Conservation (phyloP, 2,329 filamentous ascomycete species). For the Pyricularia sp. region DNA sequence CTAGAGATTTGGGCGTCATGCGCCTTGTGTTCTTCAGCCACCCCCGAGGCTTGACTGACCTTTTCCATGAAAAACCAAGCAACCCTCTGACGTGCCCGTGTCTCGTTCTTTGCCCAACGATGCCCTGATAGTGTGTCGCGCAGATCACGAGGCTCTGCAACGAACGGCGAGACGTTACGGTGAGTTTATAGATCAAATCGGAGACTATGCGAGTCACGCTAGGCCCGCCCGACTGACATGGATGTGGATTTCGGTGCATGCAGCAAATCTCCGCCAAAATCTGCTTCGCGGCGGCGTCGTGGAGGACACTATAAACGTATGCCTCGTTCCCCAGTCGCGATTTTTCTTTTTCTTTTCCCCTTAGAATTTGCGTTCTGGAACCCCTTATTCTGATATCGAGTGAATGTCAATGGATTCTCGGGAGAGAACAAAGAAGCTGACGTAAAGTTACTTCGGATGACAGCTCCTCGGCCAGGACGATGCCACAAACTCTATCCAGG, state of each 20-base stretch:
- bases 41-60: not conserved
- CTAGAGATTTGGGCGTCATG: not conserved
- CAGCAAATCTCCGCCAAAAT: slow-evolving; percentile 33
- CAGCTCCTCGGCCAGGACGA: slow-evolving; percentile 17
- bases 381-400: not conserved
- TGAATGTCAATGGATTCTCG: not conserved
- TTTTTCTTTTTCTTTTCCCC: no score
- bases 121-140: slow-evolving; percentile 42
- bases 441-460: not conserved
- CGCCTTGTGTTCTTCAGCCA: not conserved
- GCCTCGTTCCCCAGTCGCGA: slow-evolving; percentile 9
- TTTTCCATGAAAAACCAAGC: not conserved
- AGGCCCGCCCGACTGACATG: not conserved
- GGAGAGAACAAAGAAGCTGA: not conserved
- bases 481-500: slow-evolving; percentile 11
- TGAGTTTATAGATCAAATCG: slow-evolving; percentile 18
- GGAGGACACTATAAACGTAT: slow-evolving; percentile 31
- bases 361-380: not conserved
- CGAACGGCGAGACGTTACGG: slow-evolving; percentile 39
- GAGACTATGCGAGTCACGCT: not conserved
- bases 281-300: slow-evolving; percentile 35
- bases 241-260: not conserved
- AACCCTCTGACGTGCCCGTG: slow-evolving; percentile 1
- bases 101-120: slow-evolving; percentile 9
- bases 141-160: slow-evolving; percentile 49